Evolutionary conservation across 495 filamentous ascomycete species (phyloP).

Genomic region (Cercophora sp.): DNA sequence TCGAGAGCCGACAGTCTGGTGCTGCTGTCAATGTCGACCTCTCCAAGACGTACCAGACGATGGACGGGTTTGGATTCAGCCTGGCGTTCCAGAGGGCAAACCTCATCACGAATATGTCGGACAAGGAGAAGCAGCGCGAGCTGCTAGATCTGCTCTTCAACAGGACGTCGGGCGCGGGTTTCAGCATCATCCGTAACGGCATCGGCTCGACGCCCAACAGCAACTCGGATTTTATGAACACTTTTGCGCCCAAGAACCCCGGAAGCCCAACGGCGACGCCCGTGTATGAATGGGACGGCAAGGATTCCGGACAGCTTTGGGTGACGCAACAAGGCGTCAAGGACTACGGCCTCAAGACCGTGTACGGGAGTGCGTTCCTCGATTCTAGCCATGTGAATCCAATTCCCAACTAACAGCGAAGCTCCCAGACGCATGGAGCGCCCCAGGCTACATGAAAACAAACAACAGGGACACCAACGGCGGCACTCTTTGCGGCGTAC

Average conservation of each 20-base stretch:
- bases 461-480: constrained; percentile 38
- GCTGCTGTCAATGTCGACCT: too few relatives aligned
- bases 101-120: constrained; percentile 34
- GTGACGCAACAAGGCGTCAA: constrained; percentile 1
- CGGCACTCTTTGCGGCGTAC: constrained; percentile 48
- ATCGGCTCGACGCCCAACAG: constrained; percentile 28
- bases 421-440: constrained; percentile 58
- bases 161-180: constrained; percentile 44
- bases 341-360: constrained; percentile 23
- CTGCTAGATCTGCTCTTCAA: constrained; percentile 48
- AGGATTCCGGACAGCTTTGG: constrained; percentile 1
- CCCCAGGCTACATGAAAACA: constrained; percentile 57
- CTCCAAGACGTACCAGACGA: constrained; percentile 39
- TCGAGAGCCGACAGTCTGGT: too few relatives aligned
- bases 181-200: constrained; percentile 51
- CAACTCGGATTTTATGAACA: constrained; percentile 21
- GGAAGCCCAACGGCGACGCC: too few relatives aligned
- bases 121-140: constrained; percentile 24
- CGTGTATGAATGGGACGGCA: too few relatives aligned
- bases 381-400: too few relatives aligned
- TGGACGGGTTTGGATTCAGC: constrained; percentile 48
- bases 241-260: too few relatives aligned
- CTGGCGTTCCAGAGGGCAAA: constrained; percentile 47
- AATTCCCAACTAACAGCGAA: too few relatives aligned
- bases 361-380: too few relatives aligned